Base-by-base conservation (phyloP, 2,329 filamentous ascomycete genomes). In the Aschersonia sp. region DNA sequence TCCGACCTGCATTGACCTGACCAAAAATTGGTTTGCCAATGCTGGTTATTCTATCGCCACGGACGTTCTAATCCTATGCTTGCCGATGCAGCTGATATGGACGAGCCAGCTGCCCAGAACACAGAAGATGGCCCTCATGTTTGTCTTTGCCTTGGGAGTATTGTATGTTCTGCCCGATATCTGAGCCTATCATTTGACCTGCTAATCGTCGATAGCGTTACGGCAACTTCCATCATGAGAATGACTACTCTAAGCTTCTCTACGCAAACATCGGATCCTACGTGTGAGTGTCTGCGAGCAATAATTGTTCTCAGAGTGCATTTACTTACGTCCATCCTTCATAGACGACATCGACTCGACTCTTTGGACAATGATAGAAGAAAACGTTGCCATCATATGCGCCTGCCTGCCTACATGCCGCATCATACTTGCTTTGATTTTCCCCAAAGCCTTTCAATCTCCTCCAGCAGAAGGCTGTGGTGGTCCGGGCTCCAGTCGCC, bases 11-110 rank as follows among this genome's bases (percentile, higher is more conserved):
- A 68, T 76, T 54, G 63, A 64, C 51, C 56, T 71, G 40, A 67
- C 66, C 2, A 59, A 58, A 5, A 69, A 70, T 51, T 77, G 72
- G 72, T 69, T 71, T 48, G 64, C 69, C 43, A 74, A 74, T 51
- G 71, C 67, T 1, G 64, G 65, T 1, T 67, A 70, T 51, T 73
- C 70, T 45, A 69, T 74, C 35, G 52, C 64, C 5, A 69, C 67
- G 9, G 71, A 76, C 50, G 47, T 72, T 10, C 51, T 71, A 48
- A 67, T 76, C 41, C 56, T 75, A 41, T 35, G 63, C 20, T 55
- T 76, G 43, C 72, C 73, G 1, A 64, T 76, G 49, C 63, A 67
- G 30, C 68, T 68, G 28, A 63, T 75, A 10, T 69, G 68, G 61
- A 53, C 59, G 20, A 65, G 72, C 43, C 68, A 72, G 46, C 59